Percentiles rank a stretch among this genome's conserved stretches.
Conservation (phyloP, 441 rosid genomes). For the Manihot esculenta region DNA sequence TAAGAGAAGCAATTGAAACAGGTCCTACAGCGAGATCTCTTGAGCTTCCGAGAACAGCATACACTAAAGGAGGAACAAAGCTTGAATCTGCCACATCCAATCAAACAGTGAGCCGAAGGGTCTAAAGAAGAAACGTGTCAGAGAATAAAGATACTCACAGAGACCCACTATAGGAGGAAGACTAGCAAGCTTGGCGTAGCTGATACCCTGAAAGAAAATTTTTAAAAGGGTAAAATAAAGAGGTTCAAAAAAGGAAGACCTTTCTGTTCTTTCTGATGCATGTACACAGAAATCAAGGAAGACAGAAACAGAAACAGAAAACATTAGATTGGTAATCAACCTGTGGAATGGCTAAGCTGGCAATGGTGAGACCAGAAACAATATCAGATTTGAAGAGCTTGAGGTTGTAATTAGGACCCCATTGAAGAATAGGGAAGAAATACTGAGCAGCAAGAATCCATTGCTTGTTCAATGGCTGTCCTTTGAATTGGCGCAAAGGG, state of each 20-base stretch:
- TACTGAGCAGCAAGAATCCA: slow-evolving; percentile 65
- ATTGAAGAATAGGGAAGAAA: slow-evolving; percentile 80
- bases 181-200: slow-evolving; percentile 92
- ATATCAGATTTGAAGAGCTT: slow-evolving; percentile 75
- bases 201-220: slow-evolving; percentile 59
- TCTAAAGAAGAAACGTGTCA: no score
- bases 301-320: not conserved
- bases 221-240: not conserved
- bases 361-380: slow-evolving; percentile 88
- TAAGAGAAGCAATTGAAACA: slow-evolving; percentile 85
- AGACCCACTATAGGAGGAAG: slow-evolving; percentile 91
- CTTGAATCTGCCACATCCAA: slow-evolving; percentile 66
- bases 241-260: not conserved
- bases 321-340: slow-evolving; percentile 24
- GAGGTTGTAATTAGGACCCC: slow-evolving; percentile 78
- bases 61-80: slow-evolving; percentile 91
- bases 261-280: not conserved
- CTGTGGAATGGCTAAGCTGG: slow-evolving; percentile 98
- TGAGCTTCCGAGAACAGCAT: slow-evolving; percentile 89
- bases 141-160: slow-evolving; percentile 52
- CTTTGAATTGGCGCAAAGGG: slow-evolving; percentile 86
- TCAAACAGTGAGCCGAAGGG: slow-evolving; percentile 1
- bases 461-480: slow-evolving; percentile 48
- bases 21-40: slow-evolving; percentile 95
- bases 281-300: not conserved